phyloP scores from a whole-genome alignment of 371 early-diverging fungal species.

The Mortierella sp. region DNA sequence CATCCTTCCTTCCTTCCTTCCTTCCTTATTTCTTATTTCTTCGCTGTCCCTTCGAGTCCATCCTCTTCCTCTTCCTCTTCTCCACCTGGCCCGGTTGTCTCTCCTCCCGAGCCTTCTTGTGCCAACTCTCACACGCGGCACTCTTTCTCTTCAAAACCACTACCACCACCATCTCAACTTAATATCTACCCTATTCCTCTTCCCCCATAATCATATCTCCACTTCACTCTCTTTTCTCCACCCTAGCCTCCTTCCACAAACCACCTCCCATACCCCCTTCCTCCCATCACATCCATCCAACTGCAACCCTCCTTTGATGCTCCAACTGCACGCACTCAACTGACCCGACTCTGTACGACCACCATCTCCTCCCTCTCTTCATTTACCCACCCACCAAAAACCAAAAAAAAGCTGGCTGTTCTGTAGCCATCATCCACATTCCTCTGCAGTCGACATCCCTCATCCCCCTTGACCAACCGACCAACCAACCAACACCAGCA shows the following conservation, averaged over 20 bases:
- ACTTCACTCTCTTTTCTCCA: background rate
- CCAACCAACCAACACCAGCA: background rate
- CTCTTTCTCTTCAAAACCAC: background rate
- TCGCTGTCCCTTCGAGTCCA: too few relatives aligned
- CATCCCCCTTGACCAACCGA: background rate
- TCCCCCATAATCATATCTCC: background rate
- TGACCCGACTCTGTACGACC: background rate
- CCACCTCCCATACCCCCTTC: background rate
- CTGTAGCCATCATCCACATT: background rate
- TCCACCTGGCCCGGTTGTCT: background rate
- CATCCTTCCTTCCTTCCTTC: background rate
- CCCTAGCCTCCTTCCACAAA: background rate
- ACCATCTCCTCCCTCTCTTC: background rate
- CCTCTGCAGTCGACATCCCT: background rate
- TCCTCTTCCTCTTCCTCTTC: background rate
- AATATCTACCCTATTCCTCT: background rate
- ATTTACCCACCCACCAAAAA: background rate
- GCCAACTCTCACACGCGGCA: background rate
- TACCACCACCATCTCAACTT: background rate
- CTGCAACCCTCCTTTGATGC: slow-evolving; percentile 5
- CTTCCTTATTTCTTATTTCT: background rate
- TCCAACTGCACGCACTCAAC: background rate
- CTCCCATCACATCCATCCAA: background rate
- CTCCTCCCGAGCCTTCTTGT: background rate
- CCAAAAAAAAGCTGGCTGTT: background rate